Base-by-base conservation (phyloP, 2,329 filamentous ascomycete genomes). In the Aspergillus sp. region DNA sequence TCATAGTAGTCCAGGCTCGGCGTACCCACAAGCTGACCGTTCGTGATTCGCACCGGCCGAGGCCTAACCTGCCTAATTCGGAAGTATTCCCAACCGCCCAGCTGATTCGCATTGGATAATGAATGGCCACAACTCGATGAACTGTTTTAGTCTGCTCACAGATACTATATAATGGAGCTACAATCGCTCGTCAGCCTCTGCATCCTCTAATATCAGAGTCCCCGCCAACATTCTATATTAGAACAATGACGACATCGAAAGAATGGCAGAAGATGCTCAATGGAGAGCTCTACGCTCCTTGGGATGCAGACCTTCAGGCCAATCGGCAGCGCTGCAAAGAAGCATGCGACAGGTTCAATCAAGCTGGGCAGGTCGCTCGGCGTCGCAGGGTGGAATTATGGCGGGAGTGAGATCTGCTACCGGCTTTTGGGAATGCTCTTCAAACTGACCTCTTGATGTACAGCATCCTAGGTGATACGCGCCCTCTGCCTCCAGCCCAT, bases 181-280 rank as follows among this genome's bases (percentile, higher is more conserved):
- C 48, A 5, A 15, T 21, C 25, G 47, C 25, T 15, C 25, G 13
- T 17, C 10, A 17, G 23, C 36, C 21, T 42, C 19, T 17, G 6
- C 32, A 11, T 36, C n/a, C n/a, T 13, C 3, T 17, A 8, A 23
- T 11, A 15, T 30, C 38, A 44, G n/a, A 30, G 10, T 23, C 21
- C 3, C 27, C 39, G 11, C 1, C 25, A 27, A 2, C 15, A 17
- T 13, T 17, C 5, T 41, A 17, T 3, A 11, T 23, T 10, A 36
- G 8, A 19, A 58, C 25, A 1, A 70, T 70, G 64, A 41, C 62
- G 5, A 57, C 64, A 8, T 71, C 68, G 25, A 70, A 70, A 53
- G 68, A 72, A 62, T 71, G 69, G 69, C 56, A 64, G 36, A 71
- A 69, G 32, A 71, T 71, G 69, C 59, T 72, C 42, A 67, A 66